Percentiles rank a stretch among this genome's conserved stretches.
Evolutionary conservation across 805 yeast genomes (phyloP).

Genomic region (Saccharomycopsis amapae): DNA sequence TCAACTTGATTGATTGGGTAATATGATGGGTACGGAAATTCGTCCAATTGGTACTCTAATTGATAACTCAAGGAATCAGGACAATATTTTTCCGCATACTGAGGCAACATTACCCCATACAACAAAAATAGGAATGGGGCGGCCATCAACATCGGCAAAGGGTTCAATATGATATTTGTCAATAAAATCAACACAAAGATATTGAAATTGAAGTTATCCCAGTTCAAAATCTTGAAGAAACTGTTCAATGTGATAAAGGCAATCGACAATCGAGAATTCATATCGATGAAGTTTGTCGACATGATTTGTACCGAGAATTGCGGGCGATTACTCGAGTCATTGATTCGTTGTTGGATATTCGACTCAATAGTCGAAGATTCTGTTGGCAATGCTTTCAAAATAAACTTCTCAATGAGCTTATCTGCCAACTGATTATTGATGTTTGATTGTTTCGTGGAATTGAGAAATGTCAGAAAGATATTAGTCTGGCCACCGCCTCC

Average conservation of each 20-base stretch:
- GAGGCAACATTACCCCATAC: conserved; percentile 58
- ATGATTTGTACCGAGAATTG: conserved; percentile 60
- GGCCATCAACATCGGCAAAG: conserved; percentile 42
- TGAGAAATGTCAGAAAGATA: neutral
- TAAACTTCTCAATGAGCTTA: conserved; percentile 61
- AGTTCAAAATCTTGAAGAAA: conserved; percentile 45
- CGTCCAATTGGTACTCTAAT: conserved; percentile 22
- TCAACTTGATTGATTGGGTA: conserved; percentile 36
- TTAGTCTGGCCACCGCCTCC: neutral
- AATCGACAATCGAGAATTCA: conserved; percentile 54
- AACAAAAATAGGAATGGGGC: conserved; percentile 51
- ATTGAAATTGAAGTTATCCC: conserved; percentile 61
- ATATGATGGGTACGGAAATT: conserved; percentile 40
- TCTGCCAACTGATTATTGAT: conserved; percentile 45
- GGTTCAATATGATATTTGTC: conserved; percentile 53
- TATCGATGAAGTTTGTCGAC: conserved; percentile 57
- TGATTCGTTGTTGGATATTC: conserved; percentile 45
- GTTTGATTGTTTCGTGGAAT: conserved; percentile 15
- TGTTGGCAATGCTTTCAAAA: conserved; percentile 68
- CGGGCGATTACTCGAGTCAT: conserved; percentile 57
- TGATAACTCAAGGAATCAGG: conserved; percentile 11
- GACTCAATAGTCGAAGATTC: conserved; percentile 38
- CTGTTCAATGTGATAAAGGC: conserved; percentile 59
- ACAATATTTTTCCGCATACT: conserved; percentile 50
- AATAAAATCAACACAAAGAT: conserved; percentile 45